Evolutionary conservation across 257 asterid species (phyloP), one percentile per base, ranked within the genome.

Genomic region (Fraxinus excelsior): DNA sequence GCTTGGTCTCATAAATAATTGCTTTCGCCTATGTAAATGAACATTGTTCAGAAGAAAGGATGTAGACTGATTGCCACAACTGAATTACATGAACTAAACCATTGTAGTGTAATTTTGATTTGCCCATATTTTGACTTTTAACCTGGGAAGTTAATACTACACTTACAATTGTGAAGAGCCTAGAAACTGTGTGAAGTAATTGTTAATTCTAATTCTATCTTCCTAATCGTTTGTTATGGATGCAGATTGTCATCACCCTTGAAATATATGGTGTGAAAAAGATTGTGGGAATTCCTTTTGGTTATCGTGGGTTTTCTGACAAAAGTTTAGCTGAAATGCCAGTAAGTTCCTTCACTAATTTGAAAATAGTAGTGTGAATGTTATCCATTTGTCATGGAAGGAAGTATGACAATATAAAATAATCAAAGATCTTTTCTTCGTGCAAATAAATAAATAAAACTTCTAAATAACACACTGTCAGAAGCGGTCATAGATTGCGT

Each of bases 221-320:
- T 29, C 76, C 67, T 71, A 44, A 19, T 78, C 75, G 65, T 71
- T 69, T 76, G 70, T 72, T 71, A 74, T 87, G 73, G 58, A 44
- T 79, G 85, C 91, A 95, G 97, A 88, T 95, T 65, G 98, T 91
- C 73, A 89, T 92, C 83, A 90, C 98, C 66, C 98, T 92, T 74
- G 96, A 92, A 88, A 90, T 91, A 75, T 92, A 95, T 84, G 97
- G 97, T 21, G 97, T 90, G 81, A 91, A 88, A 75, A 83, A 87
- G 87, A 90, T 92, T 29, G 90, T 87, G 28, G 98, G 98, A 78
- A 93, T 95, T 80, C 98, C 98, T 40, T 95, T 85, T 81, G 99
- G 99, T 46, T 95, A 95, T 84, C 99, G 99, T 62, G 98, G 98
- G 25, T 93, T 93, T 88, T 78, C 92, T 29, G 95, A 93, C 76